Base-by-base conservation (phyloP, 768 basidiomycete genomes). In the Guyanaporus albipodus region DNA sequence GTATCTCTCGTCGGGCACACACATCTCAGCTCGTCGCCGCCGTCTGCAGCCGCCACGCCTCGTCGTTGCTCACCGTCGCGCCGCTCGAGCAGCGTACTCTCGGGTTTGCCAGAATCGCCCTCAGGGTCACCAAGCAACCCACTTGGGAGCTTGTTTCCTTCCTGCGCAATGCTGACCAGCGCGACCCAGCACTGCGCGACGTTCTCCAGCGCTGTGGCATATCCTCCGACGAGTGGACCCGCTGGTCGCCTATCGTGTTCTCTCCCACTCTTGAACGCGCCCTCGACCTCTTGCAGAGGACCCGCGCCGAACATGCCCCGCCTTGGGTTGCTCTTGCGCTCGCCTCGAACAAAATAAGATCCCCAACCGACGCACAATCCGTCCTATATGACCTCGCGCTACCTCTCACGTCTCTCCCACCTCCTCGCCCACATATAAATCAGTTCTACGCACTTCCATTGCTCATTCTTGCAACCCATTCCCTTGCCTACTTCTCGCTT, bases 241-340 rank as follows among this genome's bases (percentile, higher is more conserved):
- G 47, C 12, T 79, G 76, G 75, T 65, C 67, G 8, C 56, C 63
- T 3, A 53, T 70, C 24, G 49, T 78, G 15, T 51, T 53, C 35
- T 58, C 70, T 6, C 54, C 61, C 23, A 65, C 70, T 34, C 59
- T 78, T 12, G 60, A 63, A 24, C 31, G 44, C 21, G 69, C 72
- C 1, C 38, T 72, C 6, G 35, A 49, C 17, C 29, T 52, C 14
- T 26, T 73, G 6, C 50, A 49, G 22, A 22, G 44, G 27, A 35
- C 18, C 8, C 50, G 44, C 4, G 23, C 38, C 29, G n/a, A 34
- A 43, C 9, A 38, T 29, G 4, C 42, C 14, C 14, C 28, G 0
- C 52, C 71, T 0, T 86, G 82, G 82, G 63, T 82, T n/a, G 58
- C 76, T 10, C 62, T 85, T 24, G 70, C 73, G 36, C 66, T 84